Conservation (phyloP, 306 rosid species). For the Chamaecrista fasciculata region DNA sequence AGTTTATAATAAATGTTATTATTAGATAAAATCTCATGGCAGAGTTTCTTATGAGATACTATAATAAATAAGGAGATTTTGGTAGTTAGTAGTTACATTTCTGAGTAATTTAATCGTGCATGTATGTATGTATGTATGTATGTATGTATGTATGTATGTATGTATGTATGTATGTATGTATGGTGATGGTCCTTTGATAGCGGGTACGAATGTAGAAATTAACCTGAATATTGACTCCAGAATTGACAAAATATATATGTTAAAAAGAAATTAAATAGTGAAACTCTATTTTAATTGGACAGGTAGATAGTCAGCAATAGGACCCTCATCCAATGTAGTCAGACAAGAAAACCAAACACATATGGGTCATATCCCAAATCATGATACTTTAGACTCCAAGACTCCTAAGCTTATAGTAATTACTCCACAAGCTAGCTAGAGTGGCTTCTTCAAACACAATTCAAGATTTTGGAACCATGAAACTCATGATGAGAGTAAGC, state of each 20-base stretch:
- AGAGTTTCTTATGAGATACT: neutral
- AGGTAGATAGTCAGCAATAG: neutral
- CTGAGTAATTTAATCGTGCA: neutral
- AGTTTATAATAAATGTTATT: too few relatives aligned
- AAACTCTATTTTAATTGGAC: neutral
- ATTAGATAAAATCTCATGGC: too few relatives aligned
- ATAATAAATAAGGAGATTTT: neutral
- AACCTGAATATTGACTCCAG: slow-evolving; percentile 1
- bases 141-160: too few relatives aligned
- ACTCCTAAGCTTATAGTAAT: slow-evolving; percentile 31
- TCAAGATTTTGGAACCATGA: slow-evolving; percentile 35
- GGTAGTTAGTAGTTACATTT: neutral
- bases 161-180: too few relatives aligned
- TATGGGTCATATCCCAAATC: slow-evolving; percentile 18
- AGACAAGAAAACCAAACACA: slow-evolving; percentile 6
- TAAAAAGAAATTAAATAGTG: neutral
- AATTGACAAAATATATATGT: neutral
- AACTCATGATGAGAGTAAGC: slow-evolving; percentile 16
- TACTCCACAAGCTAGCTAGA: slow-evolving; percentile 29
- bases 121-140: too few relatives aligned
- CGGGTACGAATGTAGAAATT: too few relatives aligned
- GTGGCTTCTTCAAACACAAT: slow-evolving; percentile 35
- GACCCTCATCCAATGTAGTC: slow-evolving; percentile 13
- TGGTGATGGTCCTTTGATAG: neutral
- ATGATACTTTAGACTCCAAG: slow-evolving; percentile 36